phyloP scores from a whole-genome alignment of 495 filamentous ascomycete species.

The Cairneyella variabilis region DNA sequence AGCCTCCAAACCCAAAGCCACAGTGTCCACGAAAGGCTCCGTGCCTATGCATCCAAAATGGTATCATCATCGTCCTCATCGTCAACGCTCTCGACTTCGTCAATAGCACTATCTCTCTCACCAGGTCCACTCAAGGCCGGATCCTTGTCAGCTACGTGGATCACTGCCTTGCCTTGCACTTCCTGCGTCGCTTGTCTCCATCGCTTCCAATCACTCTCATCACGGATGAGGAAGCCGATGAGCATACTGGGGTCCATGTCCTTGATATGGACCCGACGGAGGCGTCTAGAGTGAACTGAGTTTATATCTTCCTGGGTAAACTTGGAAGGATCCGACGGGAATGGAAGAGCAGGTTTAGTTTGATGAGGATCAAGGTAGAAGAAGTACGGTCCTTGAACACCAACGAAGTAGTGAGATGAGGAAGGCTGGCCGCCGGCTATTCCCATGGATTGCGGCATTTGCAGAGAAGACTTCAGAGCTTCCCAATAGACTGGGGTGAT shows the following conservation, averaged over 20 bases:
- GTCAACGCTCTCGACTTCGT: constrained; percentile 85
- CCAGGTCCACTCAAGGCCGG: constrained; percentile 47
- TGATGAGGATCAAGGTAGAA: constrained; percentile 96
- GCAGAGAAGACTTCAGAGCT: constrained; percentile 72
- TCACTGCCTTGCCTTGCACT: constrained; percentile 74
- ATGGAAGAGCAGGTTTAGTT: constrained; percentile 65
- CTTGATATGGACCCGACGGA: constrained; percentile 75
- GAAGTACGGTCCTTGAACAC: constrained; percentile 81
- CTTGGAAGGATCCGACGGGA: constrained; percentile 41
- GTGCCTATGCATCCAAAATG: constrained; percentile 11
- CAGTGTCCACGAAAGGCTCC: too few relatives aligned
- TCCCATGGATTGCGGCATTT: constrained; percentile 86
- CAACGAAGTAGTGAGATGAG: constrained; percentile 94
- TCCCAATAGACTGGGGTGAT: constrained; percentile 92
- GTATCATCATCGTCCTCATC: constrained; percentile 40
- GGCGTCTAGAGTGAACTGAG: constrained; percentile 80
- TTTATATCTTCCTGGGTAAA: constrained; percentile 72
- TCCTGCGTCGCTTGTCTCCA: constrained; percentile 70
- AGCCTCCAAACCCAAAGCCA: too few relatives aligned
- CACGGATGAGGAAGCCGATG: constrained; percentile 86
- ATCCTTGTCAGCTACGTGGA: constrained; percentile 72
- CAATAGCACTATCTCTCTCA: constrained; percentile 69
- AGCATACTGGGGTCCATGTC: constrained; percentile 99
- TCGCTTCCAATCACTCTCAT: constrained; percentile 77
- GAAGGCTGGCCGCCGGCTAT: constrained; percentile 95